Base-by-base conservation (phyloP, 192 early-diverging fungal genomes). In the Umbelopsis vinacea region DNA sequence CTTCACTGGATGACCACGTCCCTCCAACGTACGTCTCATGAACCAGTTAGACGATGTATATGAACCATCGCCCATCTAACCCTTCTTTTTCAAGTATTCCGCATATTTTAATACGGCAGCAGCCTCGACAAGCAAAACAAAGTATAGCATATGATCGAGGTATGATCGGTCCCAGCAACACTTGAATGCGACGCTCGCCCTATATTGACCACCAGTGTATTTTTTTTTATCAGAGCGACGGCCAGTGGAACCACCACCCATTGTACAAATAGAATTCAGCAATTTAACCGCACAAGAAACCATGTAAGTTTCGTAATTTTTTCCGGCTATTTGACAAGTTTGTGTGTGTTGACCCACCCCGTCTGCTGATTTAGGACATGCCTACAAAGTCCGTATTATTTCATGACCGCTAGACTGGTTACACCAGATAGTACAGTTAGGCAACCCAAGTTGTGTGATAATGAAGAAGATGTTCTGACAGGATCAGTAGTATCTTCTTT, bases 401-500 rank as follows among this genome's bases (percentile, higher is more conserved):
- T 97, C 77, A 94, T 95, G 93, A 94, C 95, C 74, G 94, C 93
- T 6, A 93, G 93, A 3, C 82, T 97, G 57, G 90, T 95, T 74
- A 86, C 89, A 40, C 86, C 89, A 63, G 91, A 92, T 46, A 88
- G 85, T 57, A 88, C 88, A 38, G 86, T 92, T 66, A 92, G 95
- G 76, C 82, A 94, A 12, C 91, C 94, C 75, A 84, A 92, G 11
- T 86, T 97, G n/a, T 88, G 89, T 69, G 95, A 97, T 75, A 90
- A 89, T 66, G 92, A 95, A 69, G 93, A 93, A 15, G 81, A 90
- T 6, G 89, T 89, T 10, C 95, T 91, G 52, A 93, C 94, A 0
- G 95, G 95, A 9, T 95, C 94, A 19, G 93, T 93, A 10, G 94
- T 97, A n/a, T 94, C 93, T 0, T 95, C 94, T 15, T 81, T 95